Base-by-base conservation (phyloP, 768 basidiomycete genomes). In the Russula dissimulans region DNA sequence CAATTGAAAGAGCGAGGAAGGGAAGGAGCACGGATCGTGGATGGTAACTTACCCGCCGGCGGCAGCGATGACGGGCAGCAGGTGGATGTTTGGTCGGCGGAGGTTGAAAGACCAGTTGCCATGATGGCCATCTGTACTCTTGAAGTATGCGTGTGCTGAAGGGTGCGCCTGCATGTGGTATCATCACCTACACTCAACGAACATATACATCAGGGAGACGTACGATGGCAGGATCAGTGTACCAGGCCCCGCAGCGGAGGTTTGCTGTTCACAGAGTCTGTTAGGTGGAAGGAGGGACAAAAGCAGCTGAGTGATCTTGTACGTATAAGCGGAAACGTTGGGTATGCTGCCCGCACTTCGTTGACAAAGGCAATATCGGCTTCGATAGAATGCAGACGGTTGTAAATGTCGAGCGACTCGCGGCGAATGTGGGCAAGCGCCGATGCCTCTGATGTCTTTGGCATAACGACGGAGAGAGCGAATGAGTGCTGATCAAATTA, bases 181-280 rank as follows among this genome's bases (percentile, higher is more conserved):
- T 11, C 69, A 71, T 76, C 54, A 38, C 6, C 43, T 32, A 41
- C n/a, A 17, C 47, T 39, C 52, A 62, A 45, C 32, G 55, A 48
- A 59, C 34, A 53, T 54, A 36, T 32, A 12, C n/a, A 9, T 31
- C 31, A 34, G n/a, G 38, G 14, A 53, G 39, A 66, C 78, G 67
- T 68, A 84, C 85, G 57, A 85, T 79, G 7, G 66, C 60, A 18
- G 92, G 89, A 66, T 92, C 79, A 6, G 86, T 83, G 70, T 97
- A 97, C 95, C 95, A 98, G 7, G 87, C 87, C 4, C 95, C 95
- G 67, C 94, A 97, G 26, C 95, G 82, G 68, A 94, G 79, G 70
- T 98, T 98, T 3, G 95, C 92, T 89, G 68, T 39, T 57, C 31
- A 7, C 55, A 22, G 12, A 44, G 44, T 7, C 34, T 29, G 54